Conservation (phyloP, 108 stramenopile genomes). For the Stephanodiscus triporus region DNA sequence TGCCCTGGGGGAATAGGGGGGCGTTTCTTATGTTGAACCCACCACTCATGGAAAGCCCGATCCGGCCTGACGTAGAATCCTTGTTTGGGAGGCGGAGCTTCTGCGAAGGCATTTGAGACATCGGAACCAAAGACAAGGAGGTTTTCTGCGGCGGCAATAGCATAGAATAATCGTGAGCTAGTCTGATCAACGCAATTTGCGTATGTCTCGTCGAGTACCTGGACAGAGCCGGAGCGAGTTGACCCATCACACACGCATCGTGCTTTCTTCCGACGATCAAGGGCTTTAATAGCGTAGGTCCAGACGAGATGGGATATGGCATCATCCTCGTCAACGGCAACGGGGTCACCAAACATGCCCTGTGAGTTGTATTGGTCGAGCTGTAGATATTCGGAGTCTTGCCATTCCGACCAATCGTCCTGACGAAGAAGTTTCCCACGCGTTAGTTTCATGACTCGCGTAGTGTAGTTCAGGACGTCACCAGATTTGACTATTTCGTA, state of each 20-base stretch:
- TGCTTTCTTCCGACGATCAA: not conserved
- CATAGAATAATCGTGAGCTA: constrained; percentile 22
- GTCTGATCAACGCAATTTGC: constrained; percentile 6
- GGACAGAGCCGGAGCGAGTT: not conserved
- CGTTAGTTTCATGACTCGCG: not conserved
- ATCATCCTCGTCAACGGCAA: not conserved
- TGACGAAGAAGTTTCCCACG: not conserved
- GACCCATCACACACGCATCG: constrained; percentile 1
- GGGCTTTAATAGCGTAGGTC: not conserved
- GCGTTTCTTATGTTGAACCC: not conserved
- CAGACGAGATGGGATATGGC: not conserved
- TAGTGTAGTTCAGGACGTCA: not conserved
- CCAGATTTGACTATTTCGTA: not conserved
- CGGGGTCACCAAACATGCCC: not conserved
- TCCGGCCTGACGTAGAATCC: constrained; percentile 36
- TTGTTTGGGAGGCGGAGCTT: constrained; percentile 32
- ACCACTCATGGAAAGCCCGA: constrained; percentile 42
- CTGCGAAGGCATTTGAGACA: constrained; percentile 46
- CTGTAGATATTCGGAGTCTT: not conserved
- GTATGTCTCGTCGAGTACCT: constrained; percentile 11
- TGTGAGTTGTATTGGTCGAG: not conserved
- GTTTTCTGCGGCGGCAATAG: constrained; percentile 27
- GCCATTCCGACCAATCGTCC: not conserved
- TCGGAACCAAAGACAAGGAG: constrained; percentile 26
- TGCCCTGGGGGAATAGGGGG: constrained; percentile 22